These are phyloP conservation scores for Lolium rigidum DNA, from an alignment of 176 grass and related monocot genomes.

Conservation along the genomic window DNA sequence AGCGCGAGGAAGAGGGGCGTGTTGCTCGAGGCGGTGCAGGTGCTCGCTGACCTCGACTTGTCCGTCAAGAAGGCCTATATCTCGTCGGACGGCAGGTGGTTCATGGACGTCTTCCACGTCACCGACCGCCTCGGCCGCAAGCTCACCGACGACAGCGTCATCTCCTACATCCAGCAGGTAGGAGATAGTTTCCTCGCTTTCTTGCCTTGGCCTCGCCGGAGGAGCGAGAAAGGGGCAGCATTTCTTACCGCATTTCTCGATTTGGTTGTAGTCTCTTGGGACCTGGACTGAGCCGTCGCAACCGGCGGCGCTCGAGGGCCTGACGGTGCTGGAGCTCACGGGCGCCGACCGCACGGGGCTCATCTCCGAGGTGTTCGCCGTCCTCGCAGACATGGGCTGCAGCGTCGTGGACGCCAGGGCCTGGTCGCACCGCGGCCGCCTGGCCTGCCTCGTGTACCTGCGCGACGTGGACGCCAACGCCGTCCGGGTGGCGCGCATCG, in stretches of 20 bases:
- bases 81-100: too few species aligned
- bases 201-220: neutral
- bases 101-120: too few species aligned
- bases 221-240: neutral
- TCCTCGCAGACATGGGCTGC: too few species aligned
- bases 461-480: constrained; percentile 43
- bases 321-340: constrained; percentile 39
- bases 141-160: constrained; percentile 88
- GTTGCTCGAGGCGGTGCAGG: too few species aligned
- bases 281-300: constrained; percentile 55
- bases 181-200: neutral
- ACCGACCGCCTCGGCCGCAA: constrained; percentile 31
- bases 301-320: constrained; percentile 46
- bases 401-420: too few species aligned
- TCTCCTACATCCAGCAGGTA: constrained; percentile 85
- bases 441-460: constrained; percentile 68
- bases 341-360: too few species aligned
- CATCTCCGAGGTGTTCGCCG: too few species aligned
- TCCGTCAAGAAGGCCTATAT: too few species aligned
- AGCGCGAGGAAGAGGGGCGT: too few species aligned
- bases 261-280: constrained; percentile 67
- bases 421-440: too few species aligned
- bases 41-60: too few species aligned
- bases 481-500: constrained; percentile 43
- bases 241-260: neutral